Conservation (phyloP, 129 eudicot genomes). For the Tagetes erecta region DNA sequence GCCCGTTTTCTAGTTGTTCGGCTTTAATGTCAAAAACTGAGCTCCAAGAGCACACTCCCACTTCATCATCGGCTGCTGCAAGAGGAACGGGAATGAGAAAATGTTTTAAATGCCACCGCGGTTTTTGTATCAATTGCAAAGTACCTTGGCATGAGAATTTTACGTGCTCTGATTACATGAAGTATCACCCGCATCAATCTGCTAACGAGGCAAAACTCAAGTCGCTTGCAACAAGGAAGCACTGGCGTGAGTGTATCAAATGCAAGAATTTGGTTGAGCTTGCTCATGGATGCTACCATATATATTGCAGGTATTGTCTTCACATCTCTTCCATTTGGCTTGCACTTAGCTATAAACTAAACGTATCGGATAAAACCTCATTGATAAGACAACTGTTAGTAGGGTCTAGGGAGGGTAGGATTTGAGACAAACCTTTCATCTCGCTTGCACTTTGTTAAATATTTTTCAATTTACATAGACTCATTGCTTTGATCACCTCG, state of each 20-base stretch:
- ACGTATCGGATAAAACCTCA: too few relatives aligned
- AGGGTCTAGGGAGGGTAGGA: too few relatives aligned
- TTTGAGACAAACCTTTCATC: not conserved
- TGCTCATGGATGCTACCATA: slow-evolving; percentile 61
- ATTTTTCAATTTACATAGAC: not conserved
- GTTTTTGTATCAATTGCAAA: slow-evolving; percentile 63
- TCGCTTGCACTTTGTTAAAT: not conserved
- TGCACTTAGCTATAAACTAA: not conserved
- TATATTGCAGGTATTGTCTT: slow-evolving; percentile 56
- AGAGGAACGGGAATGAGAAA: slow-evolving; percentile 27
- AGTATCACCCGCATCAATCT: slow-evolving; percentile 33
- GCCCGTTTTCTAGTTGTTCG: slow-evolving; percentile 73
- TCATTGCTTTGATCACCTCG: not conserved
- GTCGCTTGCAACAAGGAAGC: slow-evolving; percentile 42
- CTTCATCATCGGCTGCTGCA: slow-evolving; percentile 13
- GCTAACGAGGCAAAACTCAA: slow-evolving; percentile 46
- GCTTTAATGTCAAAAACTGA: slow-evolving; percentile 56
- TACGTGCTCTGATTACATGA: slow-evolving; percentile 42
- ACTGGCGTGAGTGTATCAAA: slow-evolving; percentile 59
- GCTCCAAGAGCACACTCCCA: slow-evolving; percentile 29
- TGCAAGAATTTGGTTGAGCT: slow-evolving; percentile 64
- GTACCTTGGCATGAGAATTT: slow-evolving; percentile 67
- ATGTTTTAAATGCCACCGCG: slow-evolving; percentile 48
- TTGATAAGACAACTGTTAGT: too few relatives aligned
- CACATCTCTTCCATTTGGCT: slow-evolving; percentile 11